These are phyloP conservation scores for Amanita rimosa DNA, from an alignment of 768 basidiomycete species.

Conservation along the genomic window DNA sequence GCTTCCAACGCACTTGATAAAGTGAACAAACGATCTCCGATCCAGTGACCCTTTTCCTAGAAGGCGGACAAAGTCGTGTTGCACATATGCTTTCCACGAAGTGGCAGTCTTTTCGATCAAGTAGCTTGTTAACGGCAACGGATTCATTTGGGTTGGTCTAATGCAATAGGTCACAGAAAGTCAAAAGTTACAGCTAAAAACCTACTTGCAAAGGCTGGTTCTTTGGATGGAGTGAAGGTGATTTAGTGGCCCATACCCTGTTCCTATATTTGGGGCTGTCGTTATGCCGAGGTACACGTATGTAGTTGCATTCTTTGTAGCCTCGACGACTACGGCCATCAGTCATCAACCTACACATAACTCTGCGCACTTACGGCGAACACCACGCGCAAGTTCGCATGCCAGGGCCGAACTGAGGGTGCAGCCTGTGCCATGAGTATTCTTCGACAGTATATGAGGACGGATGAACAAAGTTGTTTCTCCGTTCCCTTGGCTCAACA, in stretches of 20 bases:
- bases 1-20: slow-evolving; percentile 58
- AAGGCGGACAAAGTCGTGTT: slow-evolving; percentile 75
- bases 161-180: background rate
- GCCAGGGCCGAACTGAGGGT: slow-evolving; percentile 81
- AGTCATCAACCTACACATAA: background rate
- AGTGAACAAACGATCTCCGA: slow-evolving; percentile 62
- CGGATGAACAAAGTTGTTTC: slow-evolving; percentile 41
- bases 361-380: slow-evolving; percentile 20
- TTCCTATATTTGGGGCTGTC: slow-evolving; percentile 54
- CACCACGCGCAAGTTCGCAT: slow-evolving; percentile 46
- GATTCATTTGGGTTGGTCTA: slow-evolving; percentile 48
- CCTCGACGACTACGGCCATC: slow-evolving; percentile 26
- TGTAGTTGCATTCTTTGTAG: slow-evolving; percentile 45
- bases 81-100: slow-evolving; percentile 64
- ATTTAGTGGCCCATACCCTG: slow-evolving; percentile 79
- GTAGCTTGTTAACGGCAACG: slow-evolving; percentile 56
- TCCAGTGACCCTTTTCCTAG: slow-evolving; percentile 66
- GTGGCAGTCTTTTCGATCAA: slow-evolving; percentile 46
- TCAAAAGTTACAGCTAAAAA: background rate
- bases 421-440: slow-evolving; percentile 90
- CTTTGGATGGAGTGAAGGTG: slow-evolving; percentile 56
- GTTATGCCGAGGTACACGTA: slow-evolving; percentile 72
- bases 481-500: slow-evolving; percentile 33
- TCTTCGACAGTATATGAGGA: slow-evolving; percentile 52
- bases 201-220: slow-evolving; percentile 38